Conservation (phyloP, 2,329 filamentous ascomycete genomes). For the Pestalotiopsis sp. region DNA sequence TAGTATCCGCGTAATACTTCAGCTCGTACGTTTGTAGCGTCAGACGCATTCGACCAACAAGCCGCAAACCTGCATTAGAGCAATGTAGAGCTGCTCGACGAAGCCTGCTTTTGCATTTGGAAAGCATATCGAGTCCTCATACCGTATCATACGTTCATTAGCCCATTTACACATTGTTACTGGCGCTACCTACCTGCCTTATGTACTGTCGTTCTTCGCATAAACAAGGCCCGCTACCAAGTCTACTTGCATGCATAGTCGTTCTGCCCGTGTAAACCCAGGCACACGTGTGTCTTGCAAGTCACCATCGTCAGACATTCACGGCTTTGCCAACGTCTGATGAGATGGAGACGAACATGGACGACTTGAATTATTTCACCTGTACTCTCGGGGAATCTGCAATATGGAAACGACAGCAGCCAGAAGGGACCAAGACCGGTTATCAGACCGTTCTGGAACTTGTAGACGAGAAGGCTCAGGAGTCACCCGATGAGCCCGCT, state of each 20-base stretch:
- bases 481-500: conserved; percentile 42
- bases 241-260: too few species aligned
- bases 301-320: not conserved
- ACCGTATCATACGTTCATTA: not conserved
- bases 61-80: not conserved
- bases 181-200: not conserved
- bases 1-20: not conserved
- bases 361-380: conserved; percentile 55
- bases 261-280: not conserved
- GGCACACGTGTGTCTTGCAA: not conserved
- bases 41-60: not conserved
- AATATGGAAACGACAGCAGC: conserved; percentile 28
- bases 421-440: conserved; percentile 25
- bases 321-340: not conserved
- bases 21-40: not conserved
- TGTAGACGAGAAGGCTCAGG: conserved; percentile 47
- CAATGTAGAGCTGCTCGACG: not conserved
- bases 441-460: conserved; percentile 52
- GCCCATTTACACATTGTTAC: not conserved
- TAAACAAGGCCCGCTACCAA: too few species aligned
- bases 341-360: not conserved
- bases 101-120: not conserved
- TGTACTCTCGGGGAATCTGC: conserved; percentile 62
- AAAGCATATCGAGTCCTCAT: not conserved
- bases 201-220: not conserved